Evolutionary conservation across 2,329 filamentous ascomycete species (phyloP).

Genomic region (Fusarium sp.): DNA sequence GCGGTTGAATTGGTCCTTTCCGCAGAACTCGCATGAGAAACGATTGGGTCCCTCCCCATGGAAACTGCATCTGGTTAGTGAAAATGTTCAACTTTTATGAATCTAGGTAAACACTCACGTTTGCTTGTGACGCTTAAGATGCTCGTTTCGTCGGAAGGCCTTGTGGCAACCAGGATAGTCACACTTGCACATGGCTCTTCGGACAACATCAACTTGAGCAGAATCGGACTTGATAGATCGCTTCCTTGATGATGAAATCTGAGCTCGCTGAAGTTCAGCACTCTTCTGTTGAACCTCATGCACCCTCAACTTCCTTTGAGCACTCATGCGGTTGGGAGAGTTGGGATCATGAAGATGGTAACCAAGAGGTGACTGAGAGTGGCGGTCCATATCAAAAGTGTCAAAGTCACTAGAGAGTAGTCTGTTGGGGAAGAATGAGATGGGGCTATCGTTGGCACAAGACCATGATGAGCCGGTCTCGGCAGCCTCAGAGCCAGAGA

Average conservation of each 20-base stretch:
- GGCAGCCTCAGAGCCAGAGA: constrained; percentile 54
- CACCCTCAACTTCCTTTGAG: constrained; percentile 56
- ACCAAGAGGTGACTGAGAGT: constrained; percentile 51
- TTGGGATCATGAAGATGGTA: constrained; percentile 50
- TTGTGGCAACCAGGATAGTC: constrained; percentile 60
- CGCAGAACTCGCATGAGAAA: constrained; percentile 57
- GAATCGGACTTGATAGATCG: constrained; percentile 46
- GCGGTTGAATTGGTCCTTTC: constrained; percentile 56
- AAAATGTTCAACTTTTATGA: no score
- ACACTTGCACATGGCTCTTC: constrained; percentile 59
- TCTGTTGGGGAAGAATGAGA: constrained; percentile 54
- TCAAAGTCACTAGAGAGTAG: constrained; percentile 50
- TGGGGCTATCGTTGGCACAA: constrained; percentile 56
- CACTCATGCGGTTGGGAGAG: constrained; percentile 50
- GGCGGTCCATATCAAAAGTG: constrained; percentile 51
- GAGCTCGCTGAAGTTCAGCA: constrained; percentile 57
- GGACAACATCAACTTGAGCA: constrained; percentile 51
- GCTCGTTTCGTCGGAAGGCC: constrained; percentile 65
- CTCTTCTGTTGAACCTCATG: constrained; percentile 59
- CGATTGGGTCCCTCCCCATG: constrained; percentile 55
- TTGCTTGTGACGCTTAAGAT: constrained; percentile 66
- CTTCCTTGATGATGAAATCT: constrained; percentile 51
- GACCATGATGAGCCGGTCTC: constrained; percentile 55
- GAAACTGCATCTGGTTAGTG: constrained; percentile 42
- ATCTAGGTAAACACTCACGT: no score